Evolutionary conservation across 169 alveolate genomes (phyloP), one percentile per base, ranked within the genome.

Genomic region (Plasmodium fragile): DNA sequence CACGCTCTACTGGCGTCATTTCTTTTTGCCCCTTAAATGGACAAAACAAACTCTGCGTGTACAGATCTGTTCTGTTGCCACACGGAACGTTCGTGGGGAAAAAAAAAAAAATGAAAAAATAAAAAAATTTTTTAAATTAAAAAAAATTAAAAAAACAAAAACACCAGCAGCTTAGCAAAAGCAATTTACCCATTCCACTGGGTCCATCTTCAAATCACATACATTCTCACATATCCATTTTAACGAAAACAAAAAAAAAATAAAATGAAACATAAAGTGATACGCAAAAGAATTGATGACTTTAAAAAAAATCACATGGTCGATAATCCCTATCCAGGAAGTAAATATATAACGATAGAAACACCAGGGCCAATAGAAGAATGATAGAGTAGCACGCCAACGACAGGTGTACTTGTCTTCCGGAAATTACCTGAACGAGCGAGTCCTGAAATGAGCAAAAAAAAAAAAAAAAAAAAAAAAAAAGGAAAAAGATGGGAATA

Each of bases 261-360:
- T n/a, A 78, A 16, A 69, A 43, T 49, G 39, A 65, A 69, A 39
- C 28, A 69, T 10, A 82, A 32, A 4, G 49, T 52, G 4, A 32
- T 30, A 28, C 55, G 34, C 59, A 53, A 55, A 25, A 30, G 10
- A 32, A 83, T 16, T 8, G 55, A 3, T 25, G 25, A 83, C 52
- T 52, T 55, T 59, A 87, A 87, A 87, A 87, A 87, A 87, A 59
- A 22, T 87, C 89, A 77, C 69, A 78, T n/a, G 93, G 93, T 78
- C 71, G 55, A 55, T 87, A 87, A 87, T 78, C 53, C 49, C 87
- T 87, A 78, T 87, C 93, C 30, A 87, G 18, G 69, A 55, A 75
- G 6, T 22, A 59, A 25, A 78, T 78, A 30, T 87, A 87, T 30
- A 77, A 78, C 8, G 52, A 39, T 87, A 87, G 22, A 34, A 13